Conservation (phyloP, 345 rosid genomes). For the Diplotaxis tenuifolia region DNA sequence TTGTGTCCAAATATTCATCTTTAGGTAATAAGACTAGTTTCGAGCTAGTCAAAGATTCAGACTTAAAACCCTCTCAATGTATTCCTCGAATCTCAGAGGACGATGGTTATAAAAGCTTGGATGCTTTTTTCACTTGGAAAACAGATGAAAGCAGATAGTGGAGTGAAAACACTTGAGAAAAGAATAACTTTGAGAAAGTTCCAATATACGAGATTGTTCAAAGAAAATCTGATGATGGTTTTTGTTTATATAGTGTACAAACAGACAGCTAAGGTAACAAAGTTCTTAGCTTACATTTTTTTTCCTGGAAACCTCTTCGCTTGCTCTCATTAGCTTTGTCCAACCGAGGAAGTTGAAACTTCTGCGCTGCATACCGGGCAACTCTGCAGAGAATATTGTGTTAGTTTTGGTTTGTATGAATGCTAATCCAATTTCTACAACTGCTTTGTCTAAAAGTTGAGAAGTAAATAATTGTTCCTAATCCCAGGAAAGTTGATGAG, state of each 20-base stretch:
- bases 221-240: not conserved
- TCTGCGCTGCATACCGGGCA: slow-evolving; percentile 85
- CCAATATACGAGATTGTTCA: slow-evolving; percentile 13
- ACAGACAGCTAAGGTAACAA: slow-evolving; percentile 25
- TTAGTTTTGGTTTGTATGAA: not conserved
- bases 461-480: not conserved
- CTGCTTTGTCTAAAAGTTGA: not conserved
- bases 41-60: slow-evolving; percentile 18
- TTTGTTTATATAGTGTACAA: slow-evolving; percentile 29
- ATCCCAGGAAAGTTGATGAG: not conserved
- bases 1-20: slow-evolving; percentile 20
- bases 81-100: not conserved
- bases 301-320: slow-evolving; percentile 7
- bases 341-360: slow-evolving; percentile 61
- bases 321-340: slow-evolving; percentile 44
- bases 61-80: not conserved
- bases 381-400: slow-evolving; percentile 48
- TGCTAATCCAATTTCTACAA: not conserved
- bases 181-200: slow-evolving; percentile 1
- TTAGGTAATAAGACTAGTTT: slow-evolving; percentile 14
- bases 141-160: not conserved
- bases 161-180: not conserved
- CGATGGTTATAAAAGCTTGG: too few relatives aligned
- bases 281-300: slow-evolving; percentile 25
- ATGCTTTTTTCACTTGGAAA: too few relatives aligned